These are phyloP conservation scores for Psilocybe sp. DNA, from an alignment of 768 basidiomycete species.

Conservation along the genomic window DNA sequence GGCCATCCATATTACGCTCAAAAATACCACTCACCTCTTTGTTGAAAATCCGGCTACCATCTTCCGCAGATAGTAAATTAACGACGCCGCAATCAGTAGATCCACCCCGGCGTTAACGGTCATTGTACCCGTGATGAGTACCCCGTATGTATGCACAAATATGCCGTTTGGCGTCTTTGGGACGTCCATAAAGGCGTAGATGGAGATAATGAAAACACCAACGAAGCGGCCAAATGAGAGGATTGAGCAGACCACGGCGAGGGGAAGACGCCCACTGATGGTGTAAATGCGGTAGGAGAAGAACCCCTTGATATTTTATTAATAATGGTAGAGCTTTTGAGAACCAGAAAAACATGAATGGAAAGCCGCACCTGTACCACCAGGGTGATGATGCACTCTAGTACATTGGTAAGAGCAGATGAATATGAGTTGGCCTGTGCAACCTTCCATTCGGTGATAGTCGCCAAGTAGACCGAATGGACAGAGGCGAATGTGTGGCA, in stretches of 20 bases:
- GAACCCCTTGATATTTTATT: constrained; percentile 5
- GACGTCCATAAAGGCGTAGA: constrained; percentile 9
- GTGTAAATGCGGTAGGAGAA: constrained; percentile 13
- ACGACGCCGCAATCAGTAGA: constrained; percentile 11
- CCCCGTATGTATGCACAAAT: constrained; percentile 4
- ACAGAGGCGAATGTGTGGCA: constrained; percentile 12
- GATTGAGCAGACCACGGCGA: constrained; percentile 3
- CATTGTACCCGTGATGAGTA: constrained; percentile 13
- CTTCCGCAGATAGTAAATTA: constrained; percentile 12
- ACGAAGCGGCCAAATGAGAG: constrained; percentile 8
- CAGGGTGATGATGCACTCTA: constrained; percentile 13
- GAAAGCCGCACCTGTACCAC: constrained; percentile 10
- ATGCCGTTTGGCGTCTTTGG: constrained; percentile 11
- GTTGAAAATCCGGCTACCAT: constrained; percentile 7
- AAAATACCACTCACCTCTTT: constrained; percentile 6
- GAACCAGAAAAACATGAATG: neutral
- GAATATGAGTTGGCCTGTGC: constrained; percentile 15
- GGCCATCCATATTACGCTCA: too few relatives aligned
- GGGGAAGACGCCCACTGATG: neutral
- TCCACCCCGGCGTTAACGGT: constrained; percentile 10
- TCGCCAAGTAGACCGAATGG: constrained; percentile 12
- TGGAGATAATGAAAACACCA: constrained; percentile 2
- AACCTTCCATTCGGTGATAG: constrained; percentile 8
- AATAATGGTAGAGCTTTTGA: neutral
- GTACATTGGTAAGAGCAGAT: constrained; percentile 3